A percentile compares a stretch with the other conserved stretches of the same genome.
phyloP scores from a whole-genome alignment of 2,329 filamentous ascomycete genomes.

The Penicillium sp. region DNA sequence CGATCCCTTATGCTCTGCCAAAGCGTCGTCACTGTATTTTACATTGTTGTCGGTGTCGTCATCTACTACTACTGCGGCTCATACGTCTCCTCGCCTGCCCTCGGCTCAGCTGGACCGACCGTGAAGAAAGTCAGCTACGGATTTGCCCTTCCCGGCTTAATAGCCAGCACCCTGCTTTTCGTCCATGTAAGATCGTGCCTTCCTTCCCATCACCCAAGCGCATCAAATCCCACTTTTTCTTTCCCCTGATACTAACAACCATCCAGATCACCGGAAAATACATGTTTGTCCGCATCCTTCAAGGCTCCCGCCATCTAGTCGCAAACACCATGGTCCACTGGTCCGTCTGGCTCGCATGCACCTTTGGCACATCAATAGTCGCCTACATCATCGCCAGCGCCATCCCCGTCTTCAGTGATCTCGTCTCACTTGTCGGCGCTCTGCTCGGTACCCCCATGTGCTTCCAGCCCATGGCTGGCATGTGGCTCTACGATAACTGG shows the following conservation, averaged over 20 bases:
- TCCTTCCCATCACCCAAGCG: background rate
- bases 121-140: constrained; percentile 50
- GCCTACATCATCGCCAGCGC: constrained; percentile 30
- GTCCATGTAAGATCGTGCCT: constrained; percentile 22
- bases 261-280: constrained; percentile 21
- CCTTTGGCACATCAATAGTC: constrained; percentile 15
- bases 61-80: constrained; percentile 51
- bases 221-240: background rate
- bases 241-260: background rate
- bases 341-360: constrained; percentile 26
- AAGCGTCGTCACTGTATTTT: constrained; percentile 33
- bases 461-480: constrained; percentile 38
- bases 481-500: constrained; percentile 50
- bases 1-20: constrained; percentile 37
- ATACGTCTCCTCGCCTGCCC: constrained; percentile 49
- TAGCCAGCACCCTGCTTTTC: constrained; percentile 28
- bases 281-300: constrained; percentile 24
- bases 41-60: constrained; percentile 41
- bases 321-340: constrained; percentile 25
- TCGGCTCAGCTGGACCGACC: constrained; percentile 46
- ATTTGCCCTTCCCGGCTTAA: constrained; percentile 34
- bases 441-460: constrained; percentile 24
- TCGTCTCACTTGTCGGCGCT: constrained; percentile 28
- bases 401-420: constrained; percentile 26
- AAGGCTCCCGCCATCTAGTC: constrained; percentile 21